Evolutionary conservation across 2,329 filamentous ascomycete genomes (phyloP).

Genomic region (Pseudogymnoascus sp.): DNA sequence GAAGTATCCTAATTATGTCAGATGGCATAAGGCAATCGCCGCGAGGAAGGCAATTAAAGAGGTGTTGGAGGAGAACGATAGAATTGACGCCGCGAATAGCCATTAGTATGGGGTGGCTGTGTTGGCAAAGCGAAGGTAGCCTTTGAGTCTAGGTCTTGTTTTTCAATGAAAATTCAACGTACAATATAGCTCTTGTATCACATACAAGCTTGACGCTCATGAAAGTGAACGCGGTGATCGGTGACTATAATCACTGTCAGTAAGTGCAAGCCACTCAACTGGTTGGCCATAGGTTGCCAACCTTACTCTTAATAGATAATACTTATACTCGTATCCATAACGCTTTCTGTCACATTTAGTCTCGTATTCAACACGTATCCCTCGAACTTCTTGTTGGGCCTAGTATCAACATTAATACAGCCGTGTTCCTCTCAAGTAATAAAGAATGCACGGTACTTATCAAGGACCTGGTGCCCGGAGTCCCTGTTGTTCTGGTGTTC

Average conservation of each 20-base stretch:
- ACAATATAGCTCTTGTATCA: neutral
- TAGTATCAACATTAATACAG: neutral
- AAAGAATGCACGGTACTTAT: neutral
- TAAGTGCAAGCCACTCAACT: neutral
- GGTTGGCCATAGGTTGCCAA: neutral
- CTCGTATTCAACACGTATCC: no score
- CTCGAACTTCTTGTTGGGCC: no score
- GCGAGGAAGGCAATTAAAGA: slow-evolving; percentile 17
- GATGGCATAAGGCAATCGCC: slow-evolving; percentile 13
- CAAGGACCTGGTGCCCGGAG: neutral
- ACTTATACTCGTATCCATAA: neutral
- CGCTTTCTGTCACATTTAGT: neutral
- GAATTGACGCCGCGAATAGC: neutral
- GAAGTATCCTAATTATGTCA: slow-evolving; percentile 12
- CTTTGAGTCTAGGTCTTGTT: no score
- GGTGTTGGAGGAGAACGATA: slow-evolving; percentile 12
- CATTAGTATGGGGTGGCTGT: neutral
- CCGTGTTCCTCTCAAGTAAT: neutral
- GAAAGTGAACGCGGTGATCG: neutral
- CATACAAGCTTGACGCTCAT: neutral
- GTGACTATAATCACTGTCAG: neutral
- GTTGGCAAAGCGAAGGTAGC: neutral
- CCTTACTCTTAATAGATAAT: neutral
- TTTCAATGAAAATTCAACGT: neutral
- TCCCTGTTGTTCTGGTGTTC: neutral